phyloP scores from a whole-genome alignment of 805 yeast genomes.

The Vanderwaltozyma yarrowii region DNA sequence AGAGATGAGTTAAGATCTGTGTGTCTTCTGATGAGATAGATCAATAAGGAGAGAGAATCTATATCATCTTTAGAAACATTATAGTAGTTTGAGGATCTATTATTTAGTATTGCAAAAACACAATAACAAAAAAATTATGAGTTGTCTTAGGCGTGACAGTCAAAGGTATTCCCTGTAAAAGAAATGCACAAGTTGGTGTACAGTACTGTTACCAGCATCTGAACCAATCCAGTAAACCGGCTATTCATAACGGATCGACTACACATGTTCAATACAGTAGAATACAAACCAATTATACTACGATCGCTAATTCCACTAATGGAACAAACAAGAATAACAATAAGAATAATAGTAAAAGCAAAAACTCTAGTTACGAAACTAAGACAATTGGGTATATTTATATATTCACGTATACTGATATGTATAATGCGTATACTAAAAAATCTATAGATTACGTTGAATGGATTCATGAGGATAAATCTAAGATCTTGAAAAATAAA shows the following conservation, averaged over 20 bases:
- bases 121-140: not conserved
- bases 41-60: too few relatives aligned
- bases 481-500: not conserved
- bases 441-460: not conserved
- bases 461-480: slow-evolving; percentile 1
- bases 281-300: not conserved
- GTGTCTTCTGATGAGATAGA: too few relatives aligned
- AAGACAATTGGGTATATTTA: slow-evolving; percentile 2
- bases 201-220: not conserved
- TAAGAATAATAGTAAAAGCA: too few relatives aligned
- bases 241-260: too few relatives aligned
- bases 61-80: too few relatives aligned
- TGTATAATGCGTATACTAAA: slow-evolving; percentile 3
- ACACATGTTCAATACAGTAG: too few relatives aligned
- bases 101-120: too few relatives aligned
- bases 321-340: not conserved
- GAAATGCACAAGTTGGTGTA: not conserved
- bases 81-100: too few relatives aligned
- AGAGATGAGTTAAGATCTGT: too few relatives aligned
- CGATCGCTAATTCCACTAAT: not conserved
- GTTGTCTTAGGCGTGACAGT: slow-evolving; percentile 3
- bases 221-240: not conserved
- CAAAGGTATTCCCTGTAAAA: not conserved
- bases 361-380: not conserved
- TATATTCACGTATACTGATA: slow-evolving; percentile 3